Conservation (phyloP, 2,329 filamentous ascomycete species). For the Grosmannia clavigera region DNA sequence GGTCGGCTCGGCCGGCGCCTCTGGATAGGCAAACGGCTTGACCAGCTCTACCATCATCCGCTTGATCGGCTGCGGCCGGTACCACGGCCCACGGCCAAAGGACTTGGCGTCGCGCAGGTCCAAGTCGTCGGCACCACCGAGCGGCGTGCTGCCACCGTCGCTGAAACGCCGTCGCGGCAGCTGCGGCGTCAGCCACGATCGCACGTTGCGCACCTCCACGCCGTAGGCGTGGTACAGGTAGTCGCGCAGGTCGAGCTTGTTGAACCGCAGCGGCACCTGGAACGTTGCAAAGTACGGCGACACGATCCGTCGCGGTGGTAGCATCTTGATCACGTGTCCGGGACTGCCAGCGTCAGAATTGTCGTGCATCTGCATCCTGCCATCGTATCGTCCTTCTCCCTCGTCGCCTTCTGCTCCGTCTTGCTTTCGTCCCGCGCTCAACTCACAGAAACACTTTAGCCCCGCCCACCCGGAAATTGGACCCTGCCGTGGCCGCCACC, state of each 20-base stretch:
- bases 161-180: constrained; percentile 42
- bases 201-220: constrained; percentile 59
- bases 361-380: not conserved
- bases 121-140: not conserved
- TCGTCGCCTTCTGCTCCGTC: not conserved
- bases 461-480: constrained; percentile 34
- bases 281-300: constrained; percentile 79
- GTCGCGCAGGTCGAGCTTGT: constrained; percentile 92
- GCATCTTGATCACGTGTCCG: constrained; percentile 65
- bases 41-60: constrained; percentile 90
- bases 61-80: constrained; percentile 64
- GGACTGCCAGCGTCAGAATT: constrained; percentile 41
- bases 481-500: constrained; percentile 19
- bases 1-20: constrained; percentile 44
- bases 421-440: not conserved
- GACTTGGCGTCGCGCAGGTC: not conserved
- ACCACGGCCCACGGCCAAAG: constrained; percentile 37
- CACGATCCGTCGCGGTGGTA: constrained; percentile 55
- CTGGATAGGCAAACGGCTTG: constrained; percentile 80
- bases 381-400: not conserved
- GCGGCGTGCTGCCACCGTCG: constrained; percentile 20
- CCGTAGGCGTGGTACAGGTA: constrained; percentile 83
- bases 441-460: constrained; percentile 46
- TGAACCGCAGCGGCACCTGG: constrained; percentile 80
- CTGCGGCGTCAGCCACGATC: constrained; percentile 67